These are phyloP conservation scores for Hypoxylon sp. DNA, from an alignment of 2,329 filamentous ascomycete species.

Conservation along the genomic window DNA sequence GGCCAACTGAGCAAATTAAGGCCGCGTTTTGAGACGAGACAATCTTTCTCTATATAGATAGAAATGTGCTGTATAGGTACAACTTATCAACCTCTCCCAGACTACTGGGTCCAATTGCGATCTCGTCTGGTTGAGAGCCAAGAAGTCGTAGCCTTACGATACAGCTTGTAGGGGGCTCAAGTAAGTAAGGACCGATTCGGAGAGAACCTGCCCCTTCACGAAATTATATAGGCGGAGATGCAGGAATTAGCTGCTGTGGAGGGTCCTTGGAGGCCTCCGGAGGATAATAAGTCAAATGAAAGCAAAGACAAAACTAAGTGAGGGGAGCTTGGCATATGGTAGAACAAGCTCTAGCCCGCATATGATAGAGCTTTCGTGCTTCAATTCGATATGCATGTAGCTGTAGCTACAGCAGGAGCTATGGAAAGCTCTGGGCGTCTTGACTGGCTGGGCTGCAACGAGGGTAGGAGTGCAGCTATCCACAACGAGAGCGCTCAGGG, in stretches of 20 bases:
- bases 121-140: slow-evolving; percentile 38
- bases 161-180: slow-evolving; percentile 20
- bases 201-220: slow-evolving; percentile 25
- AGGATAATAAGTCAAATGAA: slow-evolving; percentile 30
- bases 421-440: slow-evolving; percentile 33
- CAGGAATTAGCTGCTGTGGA: slow-evolving; percentile 28
- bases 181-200: slow-evolving; percentile 31
- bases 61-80: slow-evolving; percentile 10
- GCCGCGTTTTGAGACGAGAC: slow-evolving; percentile 24
- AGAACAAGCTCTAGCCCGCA: slow-evolving; percentile 38
- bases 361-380: slow-evolving; percentile 37
- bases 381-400: slow-evolving; percentile 41
- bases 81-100: slow-evolving; percentile 40
- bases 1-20: slow-evolving; percentile 15
- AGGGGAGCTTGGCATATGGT: slow-evolving; percentile 38
- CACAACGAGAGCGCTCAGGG: slow-evolving; percentile 22
- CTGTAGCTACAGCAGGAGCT: slow-evolving; percentile 34
- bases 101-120: slow-evolving; percentile 47
- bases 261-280: slow-evolving; percentile 40
- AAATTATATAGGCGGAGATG: slow-evolving; percentile 28
- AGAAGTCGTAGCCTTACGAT: slow-evolving; percentile 41
- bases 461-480: slow-evolving; percentile 32
- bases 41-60: slow-evolving; percentile 19
- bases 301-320: slow-evolving; percentile 15
- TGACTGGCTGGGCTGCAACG: slow-evolving; percentile 38